Evolutionary conservation across 371 early-diverging fungal genomes (phyloP), one percentile per base, ranked within the genome.

Genomic region (Sporodiniella umbellata): DNA sequence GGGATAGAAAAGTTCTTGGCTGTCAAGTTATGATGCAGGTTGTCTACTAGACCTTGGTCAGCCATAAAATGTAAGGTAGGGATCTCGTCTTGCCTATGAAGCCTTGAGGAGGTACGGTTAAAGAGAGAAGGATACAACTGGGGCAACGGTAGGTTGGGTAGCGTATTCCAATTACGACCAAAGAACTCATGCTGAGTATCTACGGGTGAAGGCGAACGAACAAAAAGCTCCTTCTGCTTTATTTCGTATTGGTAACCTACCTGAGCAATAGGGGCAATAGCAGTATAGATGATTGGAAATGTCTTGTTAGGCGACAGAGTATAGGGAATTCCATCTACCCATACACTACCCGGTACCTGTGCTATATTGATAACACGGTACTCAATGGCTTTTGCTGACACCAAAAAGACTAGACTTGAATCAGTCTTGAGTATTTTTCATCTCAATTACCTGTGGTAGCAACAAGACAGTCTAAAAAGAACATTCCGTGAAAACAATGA

Each of bases 91-190:
- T 60, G 47, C 3, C 24, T 49, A 33, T 64, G 65, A 8, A 64
- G 40, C 10, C 50, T 15, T 28, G 65, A 54, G 0, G 50, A 18
- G 11, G 56, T 39, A 17, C 60, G 56, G 21, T 54, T 17, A 18
- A 64, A 53, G 25, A 64, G 46, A 7, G 65, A 57, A 1, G 42
- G 26, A 14, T 46, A 53, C 1, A 51, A 5, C 7, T 23, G 12
- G 28, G 60, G 60, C 1, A 64, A n/a, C 12, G 49, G 42, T 19
- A 44, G 30, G 2, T 53, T 3, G 3, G 24, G 5, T 3, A 30
- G 31, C 3, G 14, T 53, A 35, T 64, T 60, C 65, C 65, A 64
- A 33, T 60, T 45, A 15, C 60, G 53, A 30, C 56, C 56, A 21
- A 56, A 64, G 40, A 51, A 60, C 30, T 64, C 57, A 33, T 64